Conservation (phyloP, 352 stramenopile genomes). For the Phytopythium montanum region DNA sequence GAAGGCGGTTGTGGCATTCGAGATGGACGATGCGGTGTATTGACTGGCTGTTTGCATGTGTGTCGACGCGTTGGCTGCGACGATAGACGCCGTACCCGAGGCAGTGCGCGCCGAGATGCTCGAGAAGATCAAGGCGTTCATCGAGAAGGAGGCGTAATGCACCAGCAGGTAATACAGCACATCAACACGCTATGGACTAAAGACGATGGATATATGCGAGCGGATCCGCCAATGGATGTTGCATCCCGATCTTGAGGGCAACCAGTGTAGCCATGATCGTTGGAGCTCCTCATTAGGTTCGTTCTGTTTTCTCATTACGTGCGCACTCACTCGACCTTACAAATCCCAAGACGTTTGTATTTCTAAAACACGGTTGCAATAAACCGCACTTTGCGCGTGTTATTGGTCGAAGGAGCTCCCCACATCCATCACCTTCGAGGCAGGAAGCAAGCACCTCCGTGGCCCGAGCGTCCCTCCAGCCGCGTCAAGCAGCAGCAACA, state of each 20-base stretch:
- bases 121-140: conserved; percentile 89
- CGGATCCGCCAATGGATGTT: not conserved
- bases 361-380: not conserved
- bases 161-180: not conserved
- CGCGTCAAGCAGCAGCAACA: not conserved
- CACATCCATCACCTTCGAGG: conserved; percentile 3
- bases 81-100: conserved; percentile 77
- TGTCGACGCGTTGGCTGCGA: not conserved
- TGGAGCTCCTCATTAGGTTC: too few relatives aligned
- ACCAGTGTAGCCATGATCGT: too few relatives aligned
- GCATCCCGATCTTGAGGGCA: too few relatives aligned
- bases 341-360: not conserved
- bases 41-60: too few relatives aligned
- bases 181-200: not conserved
- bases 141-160: conserved; percentile 62
- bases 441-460: not conserved
- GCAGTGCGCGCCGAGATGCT: conserved; percentile 89
- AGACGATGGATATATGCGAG: too few relatives aligned
- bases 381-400: not conserved
- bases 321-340: too few relatives aligned
- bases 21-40: too few relatives aligned
- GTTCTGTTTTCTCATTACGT: too few relatives aligned
- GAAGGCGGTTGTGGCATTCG: not conserved
- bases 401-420: conserved; percentile 2
- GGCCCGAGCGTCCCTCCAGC: too few relatives aligned